Conservation (phyloP, 805 yeast species). For the Zygotorulaspora danielsina region DNA sequence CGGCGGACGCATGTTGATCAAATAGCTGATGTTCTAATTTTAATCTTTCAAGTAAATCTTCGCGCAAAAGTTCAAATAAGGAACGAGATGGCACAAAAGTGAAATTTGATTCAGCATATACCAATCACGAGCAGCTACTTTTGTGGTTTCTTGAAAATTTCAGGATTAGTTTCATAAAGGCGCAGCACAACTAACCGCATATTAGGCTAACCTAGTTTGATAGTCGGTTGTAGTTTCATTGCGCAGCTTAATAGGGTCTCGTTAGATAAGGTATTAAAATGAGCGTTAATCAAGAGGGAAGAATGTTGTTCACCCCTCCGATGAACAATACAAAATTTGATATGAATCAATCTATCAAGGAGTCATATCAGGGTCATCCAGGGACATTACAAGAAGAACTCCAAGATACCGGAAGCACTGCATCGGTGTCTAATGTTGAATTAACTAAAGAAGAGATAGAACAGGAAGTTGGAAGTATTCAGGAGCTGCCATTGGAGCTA, state of each 20-base stretch:
- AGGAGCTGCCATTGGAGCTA: slow-evolving; percentile 28
- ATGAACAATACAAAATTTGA: slow-evolving; percentile 29
- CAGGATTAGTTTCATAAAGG: too few relatives aligned
- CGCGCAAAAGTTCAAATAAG: slow-evolving; percentile 1
- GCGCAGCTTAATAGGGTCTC: too few relatives aligned
- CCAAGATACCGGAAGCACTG: slow-evolving; percentile 10
- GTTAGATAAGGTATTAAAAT: slow-evolving; percentile 3
- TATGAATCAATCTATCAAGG: slow-evolving; percentile 25
- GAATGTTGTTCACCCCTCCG: slow-evolving; percentile 32
- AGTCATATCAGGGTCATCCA: slow-evolving; percentile 22
- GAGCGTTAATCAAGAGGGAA: slow-evolving; percentile 10
- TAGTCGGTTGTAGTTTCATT: too few relatives aligned
- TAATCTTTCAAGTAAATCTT: too few relatives aligned
- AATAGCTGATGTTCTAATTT: too few relatives aligned
- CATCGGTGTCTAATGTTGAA: slow-evolving; percentile 10
- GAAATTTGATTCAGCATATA: neutral
- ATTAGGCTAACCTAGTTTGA: too few relatives aligned
- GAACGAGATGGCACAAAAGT: slow-evolving; percentile 3
- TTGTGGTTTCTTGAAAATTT: too few relatives aligned
- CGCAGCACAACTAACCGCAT: too few relatives aligned
- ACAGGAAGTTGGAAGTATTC: slow-evolving; percentile 17
- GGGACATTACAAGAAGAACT: slow-evolving; percentile 9
- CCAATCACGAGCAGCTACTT: neutral
- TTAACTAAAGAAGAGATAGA: slow-evolving; percentile 26
- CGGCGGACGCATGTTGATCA: too few relatives aligned